phyloP scores from a whole-genome alignment of 441 rosid genomes.

The Cnidoscolus chayamansa region DNA sequence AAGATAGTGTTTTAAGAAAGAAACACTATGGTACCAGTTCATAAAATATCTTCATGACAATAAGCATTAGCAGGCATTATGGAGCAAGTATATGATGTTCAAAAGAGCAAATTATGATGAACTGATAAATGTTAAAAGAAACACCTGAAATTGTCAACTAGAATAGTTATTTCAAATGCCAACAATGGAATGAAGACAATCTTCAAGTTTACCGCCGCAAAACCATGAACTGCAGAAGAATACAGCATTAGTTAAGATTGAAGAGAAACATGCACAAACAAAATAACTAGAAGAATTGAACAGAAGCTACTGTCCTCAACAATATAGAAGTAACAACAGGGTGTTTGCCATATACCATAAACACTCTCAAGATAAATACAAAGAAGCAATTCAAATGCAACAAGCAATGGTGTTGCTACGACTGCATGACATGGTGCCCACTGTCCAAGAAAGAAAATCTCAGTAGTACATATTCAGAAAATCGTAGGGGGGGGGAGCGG shows the following conservation, averaged over 20 bases:
- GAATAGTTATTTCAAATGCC: constrained; percentile 68
- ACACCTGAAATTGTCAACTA: constrained; percentile 93
- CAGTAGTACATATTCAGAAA: constrained; percentile 16
- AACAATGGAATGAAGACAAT: constrained; percentile 81
- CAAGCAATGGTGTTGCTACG: constrained; percentile 84
- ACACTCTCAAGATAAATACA: constrained; percentile 88
- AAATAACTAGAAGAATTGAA: constrained; percentile 1
- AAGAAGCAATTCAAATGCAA: constrained; percentile 93
- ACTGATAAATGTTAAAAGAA: constrained; percentile 14
- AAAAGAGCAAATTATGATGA: not conserved
- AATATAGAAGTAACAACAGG: constrained; percentile 11
- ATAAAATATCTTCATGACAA: not conserved
- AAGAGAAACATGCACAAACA: not conserved
- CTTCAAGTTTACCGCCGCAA: constrained; percentile 78
- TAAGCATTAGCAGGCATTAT: not conserved
- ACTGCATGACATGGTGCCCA: constrained; percentile 99
- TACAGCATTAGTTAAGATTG: constrained; percentile 11
- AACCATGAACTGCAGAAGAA: constrained; percentile 44
- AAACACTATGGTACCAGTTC: not conserved
- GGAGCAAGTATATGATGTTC: not conserved
- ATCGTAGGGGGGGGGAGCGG: constrained; percentile 7
- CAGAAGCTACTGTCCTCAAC: not conserved
- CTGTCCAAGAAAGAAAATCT: constrained; percentile 46
- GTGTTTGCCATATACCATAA: constrained; percentile 47
- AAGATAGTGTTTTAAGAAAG: not conserved